Evolutionary conservation across 345 rosid genomes (phyloP), one percentile per base, ranked within the genome.

Genomic region (Bruguiera gymnorhiza): DNA sequence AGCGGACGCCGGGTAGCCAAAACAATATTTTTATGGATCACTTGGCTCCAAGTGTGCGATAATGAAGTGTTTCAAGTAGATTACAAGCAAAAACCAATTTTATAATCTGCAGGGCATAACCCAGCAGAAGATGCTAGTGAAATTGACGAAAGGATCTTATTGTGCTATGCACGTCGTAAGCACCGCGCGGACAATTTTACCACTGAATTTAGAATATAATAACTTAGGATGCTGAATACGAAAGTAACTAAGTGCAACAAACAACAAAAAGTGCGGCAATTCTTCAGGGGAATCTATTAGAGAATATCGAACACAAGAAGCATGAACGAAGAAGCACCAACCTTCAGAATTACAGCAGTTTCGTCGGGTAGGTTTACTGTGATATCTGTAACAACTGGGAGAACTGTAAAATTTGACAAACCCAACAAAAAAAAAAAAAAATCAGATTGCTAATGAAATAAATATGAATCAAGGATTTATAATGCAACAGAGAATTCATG

Each of bases 341-440:
- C 99, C 99, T 95, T 95, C 56, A 95, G 76, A 66, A 86, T 67
- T 51, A 84, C 87, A 57, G 65, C 86, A 73, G 96, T 87, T 58
- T 89, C 97, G 50, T 89, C 97, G 0, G 97, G 96, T 65, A 95
- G 97, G 74, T 86, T 82, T 6, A 91, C 80, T 15, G 96, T 78
- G 84, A 95, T 82, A 77, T 95, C 99, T 81, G 85, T 75, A 71
- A 82, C 96, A 57, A 86, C 89, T 53, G 97, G 97, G 60, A 95
- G 93, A 86, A 89, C 99, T 95, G 96, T 86, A 68, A 36, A 67
- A 32, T 23, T 9, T 6, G 31, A 7, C 37, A 43, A 24, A 8
- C 18, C 53, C n/a, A 34, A 46, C n/a, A 10, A 3, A 18, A 24
- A 23, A 21, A 2, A 29, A 30, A 6, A 13, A 18, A 48, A 51